Conservation (phyloP, 768 basidiomycete species). For the Boletus bicolor region DNA sequence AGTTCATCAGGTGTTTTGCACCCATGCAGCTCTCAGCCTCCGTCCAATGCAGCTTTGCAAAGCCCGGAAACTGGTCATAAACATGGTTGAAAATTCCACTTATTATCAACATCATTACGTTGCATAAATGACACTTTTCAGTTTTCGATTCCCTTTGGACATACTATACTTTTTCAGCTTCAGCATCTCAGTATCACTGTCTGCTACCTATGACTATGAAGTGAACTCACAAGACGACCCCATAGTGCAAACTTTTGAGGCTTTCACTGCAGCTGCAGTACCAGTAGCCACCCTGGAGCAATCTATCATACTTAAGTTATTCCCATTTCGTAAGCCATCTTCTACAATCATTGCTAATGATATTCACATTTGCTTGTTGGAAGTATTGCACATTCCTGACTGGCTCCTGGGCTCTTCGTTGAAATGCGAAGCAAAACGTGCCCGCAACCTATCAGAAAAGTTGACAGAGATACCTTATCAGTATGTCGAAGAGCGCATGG, state of each 20-base stretch:
- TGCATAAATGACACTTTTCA: not conserved
- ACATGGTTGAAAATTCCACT: not conserved
- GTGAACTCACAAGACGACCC: not conserved
- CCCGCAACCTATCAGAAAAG: not conserved
- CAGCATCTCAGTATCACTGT: not conserved
- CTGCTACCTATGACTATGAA: conserved; percentile 3
- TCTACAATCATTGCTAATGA: not conserved
- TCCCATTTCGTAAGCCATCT: conserved; percentile 4
- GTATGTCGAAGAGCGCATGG: no score
- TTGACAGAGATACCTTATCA: no score
- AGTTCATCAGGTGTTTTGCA: conserved; percentile 4
- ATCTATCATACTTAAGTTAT: not conserved
- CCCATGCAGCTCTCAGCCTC: not conserved
- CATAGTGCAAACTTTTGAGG: not conserved
- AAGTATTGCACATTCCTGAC: conserved; percentile 23
- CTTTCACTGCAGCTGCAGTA: not conserved
- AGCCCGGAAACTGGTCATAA: not conserved
- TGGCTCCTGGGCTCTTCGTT: conserved; percentile 10
- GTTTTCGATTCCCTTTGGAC: not conserved
- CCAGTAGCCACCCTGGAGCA: not conserved
- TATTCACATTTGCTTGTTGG: not conserved
- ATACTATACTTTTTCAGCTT: not conserved
- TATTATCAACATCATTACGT: not conserved
- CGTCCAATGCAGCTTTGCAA: not conserved
- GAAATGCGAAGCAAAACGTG: conserved; percentile 1